Evolutionary conservation across 495 filamentous ascomycete genomes (phyloP).

Genomic region (Cenococcum geophilum): DNA sequence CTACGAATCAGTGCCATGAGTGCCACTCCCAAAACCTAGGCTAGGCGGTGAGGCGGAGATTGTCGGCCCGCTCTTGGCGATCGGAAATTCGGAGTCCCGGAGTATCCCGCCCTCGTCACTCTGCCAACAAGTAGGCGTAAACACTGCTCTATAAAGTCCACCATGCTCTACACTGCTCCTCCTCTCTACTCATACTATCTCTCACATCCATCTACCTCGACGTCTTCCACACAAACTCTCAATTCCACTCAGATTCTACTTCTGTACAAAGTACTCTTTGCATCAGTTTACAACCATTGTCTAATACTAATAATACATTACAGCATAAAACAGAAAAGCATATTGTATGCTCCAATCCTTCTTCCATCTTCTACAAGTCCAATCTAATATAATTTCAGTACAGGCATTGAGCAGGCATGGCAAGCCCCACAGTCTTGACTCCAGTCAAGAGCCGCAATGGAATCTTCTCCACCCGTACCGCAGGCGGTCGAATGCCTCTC

Average conservation of each 20-base stretch:
- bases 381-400: conserved; percentile 12
- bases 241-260: conserved; percentile 41
- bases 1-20: not conserved
- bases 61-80: not conserved
- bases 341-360: conserved; percentile 17
- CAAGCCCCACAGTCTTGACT: conserved; percentile 79
- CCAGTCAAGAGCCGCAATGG: conserved; percentile 90
- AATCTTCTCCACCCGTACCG: conserved; percentile 86
- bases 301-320: conserved; percentile 28
- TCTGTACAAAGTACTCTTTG: conserved; percentile 15
- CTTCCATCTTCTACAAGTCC: not conserved
- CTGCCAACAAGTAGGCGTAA: not conserved
- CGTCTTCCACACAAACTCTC: conserved; percentile 27
- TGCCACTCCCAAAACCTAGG: too few relatives aligned
- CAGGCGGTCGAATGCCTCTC: conserved; percentile 72
- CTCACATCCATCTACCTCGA: conserved; percentile 23
- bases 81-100: not conserved
- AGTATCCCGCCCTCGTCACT: not conserved
- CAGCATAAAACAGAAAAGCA: conserved; percentile 22
- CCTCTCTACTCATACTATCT: conserved; percentile 19
- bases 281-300: conserved; percentile 30
- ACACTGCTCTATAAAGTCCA: conserved; percentile 14
- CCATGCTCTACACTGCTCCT: conserved; percentile 22
- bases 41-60: not conserved
- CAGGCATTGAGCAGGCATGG: conserved; percentile 53